phyloP scores from a whole-genome alignment of 768 basidiomycete species.

The Suillus placidus region DNA sequence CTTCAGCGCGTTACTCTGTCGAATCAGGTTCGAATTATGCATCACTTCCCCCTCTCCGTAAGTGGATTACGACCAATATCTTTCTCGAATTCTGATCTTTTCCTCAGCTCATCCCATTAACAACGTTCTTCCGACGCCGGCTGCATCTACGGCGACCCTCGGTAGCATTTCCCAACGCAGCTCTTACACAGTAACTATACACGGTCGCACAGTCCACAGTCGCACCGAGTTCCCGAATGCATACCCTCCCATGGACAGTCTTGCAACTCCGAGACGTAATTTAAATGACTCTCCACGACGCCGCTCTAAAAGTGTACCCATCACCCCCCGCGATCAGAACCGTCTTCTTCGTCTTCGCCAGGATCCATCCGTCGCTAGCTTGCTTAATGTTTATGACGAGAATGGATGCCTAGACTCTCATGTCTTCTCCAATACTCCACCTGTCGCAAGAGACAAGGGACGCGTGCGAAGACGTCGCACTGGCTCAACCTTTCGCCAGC shows the following conservation, averaged over 20 bases:
- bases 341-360: constrained; percentile 64
- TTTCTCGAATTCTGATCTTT: neutral
- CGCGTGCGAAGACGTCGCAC: constrained; percentile 59
- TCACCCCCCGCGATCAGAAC: constrained; percentile 49
- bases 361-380: constrained; percentile 78
- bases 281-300: constrained; percentile 30
- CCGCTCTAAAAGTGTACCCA: constrained; percentile 37
- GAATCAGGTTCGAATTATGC: constrained; percentile 58
- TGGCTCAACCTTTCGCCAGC: constrained; percentile 74
- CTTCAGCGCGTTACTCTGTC: constrained; percentile 66
- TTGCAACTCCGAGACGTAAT: constrained; percentile 30
- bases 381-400: constrained; percentile 74
- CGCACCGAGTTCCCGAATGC: constrained; percentile 69
- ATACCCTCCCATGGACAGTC: constrained; percentile 45
- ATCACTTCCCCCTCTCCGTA: constrained; percentile 70
- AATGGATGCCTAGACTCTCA: constrained; percentile 62
- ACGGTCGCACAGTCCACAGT: constrained; percentile 59
- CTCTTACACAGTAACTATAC: constrained; percentile 76
- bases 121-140: constrained; percentile 50
- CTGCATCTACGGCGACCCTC: constrained; percentile 54
- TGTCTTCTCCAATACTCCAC: constrained; percentile 66
- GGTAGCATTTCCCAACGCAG: constrained; percentile 56
- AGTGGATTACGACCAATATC: constrained; percentile 35
- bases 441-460: constrained; percentile 39
- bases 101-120: constrained; percentile 68